Evolutionary conservation across 192 early-diverging fungal genomes (phyloP).

Genomic region (Gamsiella multidivaricata): DNA sequence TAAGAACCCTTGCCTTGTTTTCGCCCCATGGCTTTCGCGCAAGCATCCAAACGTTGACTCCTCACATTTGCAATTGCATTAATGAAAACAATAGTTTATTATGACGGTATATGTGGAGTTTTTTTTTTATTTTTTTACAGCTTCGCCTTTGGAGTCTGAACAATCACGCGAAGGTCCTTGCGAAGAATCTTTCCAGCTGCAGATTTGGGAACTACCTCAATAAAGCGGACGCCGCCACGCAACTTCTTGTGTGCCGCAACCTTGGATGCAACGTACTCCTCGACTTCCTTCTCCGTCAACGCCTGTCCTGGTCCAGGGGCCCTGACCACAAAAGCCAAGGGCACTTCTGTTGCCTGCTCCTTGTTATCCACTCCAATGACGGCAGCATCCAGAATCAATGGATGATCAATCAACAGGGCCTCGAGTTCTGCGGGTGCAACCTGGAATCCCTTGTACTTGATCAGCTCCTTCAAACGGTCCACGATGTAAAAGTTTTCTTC

Average conservation of each 20-base stretch:
- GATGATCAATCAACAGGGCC: constrained; percentile 75
- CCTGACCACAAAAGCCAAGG: constrained; percentile 81
- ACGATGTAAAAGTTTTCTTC: constrained; percentile 72
- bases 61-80: too few relatives aligned
- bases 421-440: constrained; percentile 93
- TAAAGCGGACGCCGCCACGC: constrained; percentile 79
- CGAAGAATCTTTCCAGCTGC: constrained; percentile 89
- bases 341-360: constrained; percentile 78
- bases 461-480: constrained; percentile 89
- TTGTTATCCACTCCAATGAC: constrained; percentile 76
- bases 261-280: constrained; percentile 66
- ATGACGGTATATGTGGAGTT: not conserved
- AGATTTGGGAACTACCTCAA: constrained; percentile 79
- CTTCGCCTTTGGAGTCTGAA: constrained; percentile 22
- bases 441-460: constrained; percentile 90
- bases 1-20: too few relatives aligned
- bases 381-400: constrained; percentile 73
- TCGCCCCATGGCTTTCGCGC: too few relatives aligned
- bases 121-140: constrained; percentile 21
- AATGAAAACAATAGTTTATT: too few relatives aligned
- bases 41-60: too few relatives aligned
- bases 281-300: constrained; percentile 58
- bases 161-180: constrained; percentile 65
- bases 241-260: constrained; percentile 82
- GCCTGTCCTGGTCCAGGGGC: constrained; percentile 51